phyloP scores from a whole-genome alignment of 1,139 yeast genomes.

The Zygosaccharomyces sapae region DNA sequence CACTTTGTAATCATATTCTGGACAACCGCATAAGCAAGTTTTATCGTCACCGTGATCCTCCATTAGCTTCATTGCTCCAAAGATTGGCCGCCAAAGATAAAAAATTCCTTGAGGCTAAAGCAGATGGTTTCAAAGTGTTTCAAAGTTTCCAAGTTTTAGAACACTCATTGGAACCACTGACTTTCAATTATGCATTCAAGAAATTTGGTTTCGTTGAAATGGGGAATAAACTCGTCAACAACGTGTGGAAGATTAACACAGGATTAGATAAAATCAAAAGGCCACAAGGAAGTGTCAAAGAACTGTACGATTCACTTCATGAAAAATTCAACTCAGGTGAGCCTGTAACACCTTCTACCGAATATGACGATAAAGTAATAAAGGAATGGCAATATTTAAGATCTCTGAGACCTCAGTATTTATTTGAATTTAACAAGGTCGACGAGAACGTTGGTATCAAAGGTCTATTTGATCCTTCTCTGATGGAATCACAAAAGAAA shows the following conservation, averaged over 20 bases:
- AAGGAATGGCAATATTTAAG: constrained; percentile 34
- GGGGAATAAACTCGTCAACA: constrained; percentile 33
- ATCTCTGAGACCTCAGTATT: constrained; percentile 25
- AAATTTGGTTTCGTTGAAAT: constrained; percentile 33
- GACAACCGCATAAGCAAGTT: constrained; percentile 25
- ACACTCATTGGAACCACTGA: constrained; percentile 3
- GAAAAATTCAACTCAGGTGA: constrained; percentile 5
- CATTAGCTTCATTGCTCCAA: constrained; percentile 19
- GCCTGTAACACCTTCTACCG: background rate
- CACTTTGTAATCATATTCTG: constrained; percentile 20
- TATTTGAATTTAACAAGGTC: constrained; percentile 28
- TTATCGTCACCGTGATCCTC: constrained; percentile 27
- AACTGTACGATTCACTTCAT: constrained; percentile 17
- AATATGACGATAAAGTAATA: constrained; percentile 19
- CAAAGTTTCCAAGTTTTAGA: constrained; percentile 17
- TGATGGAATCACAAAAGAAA: constrained; percentile 9
- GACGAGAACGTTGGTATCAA: constrained; percentile 27
- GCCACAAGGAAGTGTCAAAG: constrained; percentile 16
- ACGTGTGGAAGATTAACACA: constrained; percentile 32
- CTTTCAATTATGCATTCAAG: constrained; percentile 24
- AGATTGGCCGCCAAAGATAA: constrained; percentile 20
- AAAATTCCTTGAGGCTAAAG: constrained; percentile 20
- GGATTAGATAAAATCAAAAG: constrained; percentile 25
- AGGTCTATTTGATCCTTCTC: constrained; percentile 26
- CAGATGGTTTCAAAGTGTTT: constrained; percentile 26